These are phyloP conservation scores for Daldinia childiae DNA, from an alignment of 495 filamentous ascomycete genomes.

Conservation along the genomic window DNA sequence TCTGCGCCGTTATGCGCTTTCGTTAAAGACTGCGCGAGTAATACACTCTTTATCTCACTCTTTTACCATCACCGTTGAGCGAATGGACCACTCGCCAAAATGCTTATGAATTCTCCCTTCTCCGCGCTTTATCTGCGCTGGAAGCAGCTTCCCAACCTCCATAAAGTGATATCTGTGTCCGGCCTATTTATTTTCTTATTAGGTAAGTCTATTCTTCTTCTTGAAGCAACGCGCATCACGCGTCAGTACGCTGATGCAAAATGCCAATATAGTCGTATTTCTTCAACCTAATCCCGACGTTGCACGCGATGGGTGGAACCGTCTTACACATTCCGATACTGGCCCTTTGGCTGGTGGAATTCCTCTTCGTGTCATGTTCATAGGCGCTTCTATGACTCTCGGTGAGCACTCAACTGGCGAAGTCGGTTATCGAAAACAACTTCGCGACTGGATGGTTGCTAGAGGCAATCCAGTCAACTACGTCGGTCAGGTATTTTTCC, in stretches of 20 bases:
- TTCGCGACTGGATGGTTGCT: conserved; percentile 51
- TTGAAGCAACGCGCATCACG: neutral
- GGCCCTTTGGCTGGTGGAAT: conserved; percentile 44
- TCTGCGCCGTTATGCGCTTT: neutral
- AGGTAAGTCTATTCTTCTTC: conserved; percentile 24
- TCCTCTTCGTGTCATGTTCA: conserved; percentile 61
- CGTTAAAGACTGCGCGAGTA: neutral
- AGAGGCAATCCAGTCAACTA: conserved; percentile 48
- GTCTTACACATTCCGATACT: conserved; percentile 25
- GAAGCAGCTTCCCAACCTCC: conserved; percentile 38
- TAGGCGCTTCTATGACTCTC: conserved; percentile 68
- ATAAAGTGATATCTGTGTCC: conserved; percentile 28
- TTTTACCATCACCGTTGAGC: conserved; percentile 14
- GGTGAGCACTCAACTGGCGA: conserved; percentile 61
- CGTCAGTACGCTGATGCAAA: conserved; percentile 3
- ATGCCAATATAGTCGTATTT: conserved; percentile 19
- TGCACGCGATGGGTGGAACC: conserved; percentile 37
- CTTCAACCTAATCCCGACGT: conserved; percentile 31
- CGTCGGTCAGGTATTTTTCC: conserved; percentile 42
- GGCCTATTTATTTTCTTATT: conserved; percentile 20
- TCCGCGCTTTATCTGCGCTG: conserved; percentile 36
- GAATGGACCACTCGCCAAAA: conserved; percentile 31
- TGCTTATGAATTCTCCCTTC: conserved; percentile 32
- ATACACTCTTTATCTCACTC: neutral
- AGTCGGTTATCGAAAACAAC: conserved; percentile 63